Conservation (phyloP, 2,329 filamentous ascomycete species). For the Claviceps monticola region DNA sequence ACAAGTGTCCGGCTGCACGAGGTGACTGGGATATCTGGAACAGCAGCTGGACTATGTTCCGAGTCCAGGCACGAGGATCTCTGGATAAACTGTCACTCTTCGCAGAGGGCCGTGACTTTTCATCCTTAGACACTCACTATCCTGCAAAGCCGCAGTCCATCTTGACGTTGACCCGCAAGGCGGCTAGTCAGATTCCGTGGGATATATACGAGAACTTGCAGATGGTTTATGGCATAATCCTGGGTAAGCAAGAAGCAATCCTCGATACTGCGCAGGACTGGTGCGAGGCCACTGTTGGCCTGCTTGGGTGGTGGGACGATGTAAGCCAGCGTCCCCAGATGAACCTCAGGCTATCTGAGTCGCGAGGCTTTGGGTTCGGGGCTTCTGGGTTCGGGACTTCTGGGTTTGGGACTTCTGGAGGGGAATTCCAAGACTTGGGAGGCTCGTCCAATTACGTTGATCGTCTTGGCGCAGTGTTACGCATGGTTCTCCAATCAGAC, state of each 20-base stretch:
- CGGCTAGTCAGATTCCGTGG: constrained; percentile 80
- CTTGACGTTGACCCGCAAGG: constrained; percentile 58
- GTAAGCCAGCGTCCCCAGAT: constrained; percentile 35
- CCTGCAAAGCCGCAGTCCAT: constrained; percentile 33
- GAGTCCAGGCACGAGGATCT: constrained; percentile 56
- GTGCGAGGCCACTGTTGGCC: constrained; percentile 73
- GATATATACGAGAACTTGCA: constrained; percentile 76
- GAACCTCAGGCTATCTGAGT: constrained; percentile 25
- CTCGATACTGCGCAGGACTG: constrained; percentile 72
- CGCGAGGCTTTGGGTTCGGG: constrained; percentile 23
- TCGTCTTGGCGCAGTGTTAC: constrained; percentile 58
- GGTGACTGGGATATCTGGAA: constrained; percentile 74
- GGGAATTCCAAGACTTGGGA: constrained; percentile 24
- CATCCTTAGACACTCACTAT: constrained; percentile 19
- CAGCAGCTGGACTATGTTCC: constrained; percentile 72
- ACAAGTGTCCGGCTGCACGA: constrained; percentile 55
- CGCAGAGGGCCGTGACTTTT: constrained; percentile 57
- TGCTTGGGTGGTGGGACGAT: constrained; percentile 90
- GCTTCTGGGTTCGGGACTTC: constrained; percentile 24
- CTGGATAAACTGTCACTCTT: constrained; percentile 61
- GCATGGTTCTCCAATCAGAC: constrained; percentile 52
- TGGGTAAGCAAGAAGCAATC: constrained; percentile 64
- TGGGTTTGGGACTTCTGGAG: constrained; percentile 15
- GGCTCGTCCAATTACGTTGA: constrained; percentile 58
- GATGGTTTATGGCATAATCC: constrained; percentile 64